Evolutionary conservation across 1,284 basidiomycete species (phyloP), one percentile per base, ranked within the genome.

Genomic region (Naganishia sp.): DNA sequence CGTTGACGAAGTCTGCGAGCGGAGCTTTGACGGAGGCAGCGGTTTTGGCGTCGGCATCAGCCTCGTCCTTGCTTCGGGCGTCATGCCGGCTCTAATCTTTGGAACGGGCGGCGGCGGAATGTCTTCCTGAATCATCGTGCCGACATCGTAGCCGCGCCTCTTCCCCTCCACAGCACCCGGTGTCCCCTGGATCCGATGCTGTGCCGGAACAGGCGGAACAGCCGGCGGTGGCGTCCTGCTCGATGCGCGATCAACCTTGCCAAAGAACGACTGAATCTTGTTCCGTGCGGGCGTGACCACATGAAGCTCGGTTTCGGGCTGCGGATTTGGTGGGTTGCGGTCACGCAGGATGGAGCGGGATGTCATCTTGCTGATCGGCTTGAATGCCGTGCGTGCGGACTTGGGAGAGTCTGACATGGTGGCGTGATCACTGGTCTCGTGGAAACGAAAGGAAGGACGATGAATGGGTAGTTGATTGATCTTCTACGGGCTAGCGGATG

Each of bases 21-120:
- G 59, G 33, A 61, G 59, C 18, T 52, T 61, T 6, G 59, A 61
- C 2, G 59, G 55, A 5, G 55, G 65, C 16, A 57, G 50, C 11
- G 65, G 65, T 52, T 63, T 66, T 33, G 52, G 57, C 7, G 57
- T 45, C 28, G 65, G 57, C 45, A 76, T 54, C 13, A 76, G 59
- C 44, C 77, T 69, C 1, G 72, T 68, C 44, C 72, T 70, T 3
- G 78, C 76, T 69, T 79, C 78, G 18, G 77, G 76, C 0, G 77
- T 79, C 18, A 73, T 77, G 2, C 72, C 67, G 9, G 69, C 69
- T 68, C 77, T 75, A 64, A 79, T 73, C 57, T 78, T 77, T 46
- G 79, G 64, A 57, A 74, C 75, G 4, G 56, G 55, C 7, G 60
- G 44, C 5, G 31, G 36, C 15, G n/a, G 39, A 21, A 49, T 45